These are phyloP conservation scores for Aureobasidium mangrovei DNA, from an alignment of 2,329 filamentous ascomycete species.

Conservation along the genomic window DNA sequence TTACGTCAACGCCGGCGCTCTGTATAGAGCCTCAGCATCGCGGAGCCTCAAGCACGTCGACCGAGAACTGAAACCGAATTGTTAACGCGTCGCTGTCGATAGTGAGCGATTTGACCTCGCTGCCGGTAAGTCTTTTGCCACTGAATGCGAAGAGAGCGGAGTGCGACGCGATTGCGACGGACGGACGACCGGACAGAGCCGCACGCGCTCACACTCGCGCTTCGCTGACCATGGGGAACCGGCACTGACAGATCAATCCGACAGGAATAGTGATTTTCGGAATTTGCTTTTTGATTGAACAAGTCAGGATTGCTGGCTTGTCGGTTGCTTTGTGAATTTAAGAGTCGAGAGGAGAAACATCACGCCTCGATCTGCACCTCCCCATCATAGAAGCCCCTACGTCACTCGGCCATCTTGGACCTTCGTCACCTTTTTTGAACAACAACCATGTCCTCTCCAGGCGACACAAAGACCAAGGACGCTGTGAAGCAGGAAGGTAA, in stretches of 20 bases:
- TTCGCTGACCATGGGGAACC: neutral
- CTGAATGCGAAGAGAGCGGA: slow-evolving; percentile 7
- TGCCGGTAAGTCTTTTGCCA: slow-evolving; percentile 9
- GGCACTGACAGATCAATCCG: neutral
- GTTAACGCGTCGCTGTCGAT: slow-evolving; percentile 6
- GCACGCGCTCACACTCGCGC: neutral
- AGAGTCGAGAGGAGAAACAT: neutral
- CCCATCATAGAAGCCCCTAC: neutral
- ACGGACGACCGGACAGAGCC: slow-evolving; percentile 3
- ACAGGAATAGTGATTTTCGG: neutral
- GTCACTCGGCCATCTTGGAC: neutral
- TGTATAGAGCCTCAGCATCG: slow-evolving; percentile 1
- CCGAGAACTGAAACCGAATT: neutral
- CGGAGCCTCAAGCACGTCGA: neutral
- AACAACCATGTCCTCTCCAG: slow-evolving; percentile 12
- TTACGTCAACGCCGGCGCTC: slow-evolving; percentile 1
- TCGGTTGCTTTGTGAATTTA: slow-evolving; percentile 6
- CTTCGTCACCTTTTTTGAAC: slow-evolving; percentile 1
- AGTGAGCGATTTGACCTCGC: neutral
- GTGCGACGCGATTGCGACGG: slow-evolving; percentile 4
- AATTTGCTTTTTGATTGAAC: neutral
- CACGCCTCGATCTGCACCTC: neutral
- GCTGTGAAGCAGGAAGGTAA: slow-evolving; percentile 12
- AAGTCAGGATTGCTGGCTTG: neutral
- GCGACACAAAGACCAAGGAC: slow-evolving; percentile 9